Conservation (phyloP, 1,284 basidiomycete species). For the Mrakiaceae sp. region DNA sequence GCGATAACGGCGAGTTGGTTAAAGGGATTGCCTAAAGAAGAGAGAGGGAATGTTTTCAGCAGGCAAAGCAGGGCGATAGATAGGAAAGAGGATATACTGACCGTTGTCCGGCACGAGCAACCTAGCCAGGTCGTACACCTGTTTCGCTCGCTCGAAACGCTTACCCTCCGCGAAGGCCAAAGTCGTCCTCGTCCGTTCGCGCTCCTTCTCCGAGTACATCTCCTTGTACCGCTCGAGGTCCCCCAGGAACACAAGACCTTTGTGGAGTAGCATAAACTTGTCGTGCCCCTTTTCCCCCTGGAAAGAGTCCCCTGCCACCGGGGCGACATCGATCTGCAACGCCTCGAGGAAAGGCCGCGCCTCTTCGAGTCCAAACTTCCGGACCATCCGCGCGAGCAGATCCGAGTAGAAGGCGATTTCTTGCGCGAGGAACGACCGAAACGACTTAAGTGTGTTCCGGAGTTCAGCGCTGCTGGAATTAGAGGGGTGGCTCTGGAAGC, state of each 20-base stretch:
- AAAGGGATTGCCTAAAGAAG: slow-evolving; percentile 62
- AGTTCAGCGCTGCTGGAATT: slow-evolving; percentile 40
- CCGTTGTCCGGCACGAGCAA: slow-evolving; percentile 59
- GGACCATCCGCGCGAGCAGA: slow-evolving; percentile 57
- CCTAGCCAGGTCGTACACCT: slow-evolving; percentile 74
- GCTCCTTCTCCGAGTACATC: slow-evolving; percentile 46
- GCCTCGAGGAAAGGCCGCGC: slow-evolving; percentile 46
- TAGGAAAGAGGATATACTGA: slow-evolving; percentile 19
- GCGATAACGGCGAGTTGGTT: slow-evolving; percentile 92
- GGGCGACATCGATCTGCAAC: slow-evolving; percentile 44
- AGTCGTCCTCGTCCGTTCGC: slow-evolving; percentile 24
- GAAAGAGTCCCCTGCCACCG: slow-evolving; percentile 35
- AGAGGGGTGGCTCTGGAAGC: slow-evolving; percentile 44
- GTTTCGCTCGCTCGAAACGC: slow-evolving; percentile 56
- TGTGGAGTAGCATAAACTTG: slow-evolving; percentile 14
- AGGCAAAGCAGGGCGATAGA: neutral
- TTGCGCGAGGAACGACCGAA: slow-evolving; percentile 69
- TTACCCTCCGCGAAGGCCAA: slow-evolving; percentile 23
- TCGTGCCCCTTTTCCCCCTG: slow-evolving; percentile 8
- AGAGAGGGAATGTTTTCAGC: neutral
- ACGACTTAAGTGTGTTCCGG: slow-evolving; percentile 72
- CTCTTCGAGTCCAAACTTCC: slow-evolving; percentile 46
- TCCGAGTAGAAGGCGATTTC: slow-evolving; percentile 82
- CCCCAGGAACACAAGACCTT: slow-evolving; percentile 86
- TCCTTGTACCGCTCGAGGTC: slow-evolving; percentile 91